A percentile compares a stretch with the other conserved stretches of the same genome.
phyloP scores from a whole-genome alignment of 805 yeast genomes.

The Dipodascus albidus region DNA sequence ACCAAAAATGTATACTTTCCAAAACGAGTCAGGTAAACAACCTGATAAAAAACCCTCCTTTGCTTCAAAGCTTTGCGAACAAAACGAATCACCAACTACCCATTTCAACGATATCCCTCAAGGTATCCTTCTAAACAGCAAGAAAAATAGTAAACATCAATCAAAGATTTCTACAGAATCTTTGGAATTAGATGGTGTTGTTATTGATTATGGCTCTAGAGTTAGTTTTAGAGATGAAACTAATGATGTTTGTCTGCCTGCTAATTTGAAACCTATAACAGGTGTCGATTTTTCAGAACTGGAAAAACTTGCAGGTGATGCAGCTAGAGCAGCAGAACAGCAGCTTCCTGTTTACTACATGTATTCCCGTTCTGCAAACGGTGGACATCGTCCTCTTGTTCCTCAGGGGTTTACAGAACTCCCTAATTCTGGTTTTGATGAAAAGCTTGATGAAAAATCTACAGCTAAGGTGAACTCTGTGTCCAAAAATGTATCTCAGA shows the following conservation, averaged over 20 bases:
- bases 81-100: not conserved
- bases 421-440: not conserved
- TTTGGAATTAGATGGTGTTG: not conserved
- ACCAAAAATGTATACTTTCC: too few relatives aligned
- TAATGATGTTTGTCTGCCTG: not conserved
- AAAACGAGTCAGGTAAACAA: not conserved
- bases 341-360: not conserved
- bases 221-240: not conserved
- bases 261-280: not conserved
- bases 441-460: not conserved
- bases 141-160: not conserved
- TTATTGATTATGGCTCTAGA: not conserved
- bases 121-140: not conserved
- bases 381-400: not conserved
- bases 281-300: not conserved
- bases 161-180: too few relatives aligned
- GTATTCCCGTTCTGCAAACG: not conserved
- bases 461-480: not conserved
- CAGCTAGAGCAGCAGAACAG: not conserved
- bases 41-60: not conserved
- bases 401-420: not conserved
- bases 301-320: not conserved
- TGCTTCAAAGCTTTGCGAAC: not conserved
- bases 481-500: too few relatives aligned
- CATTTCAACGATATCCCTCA: not conserved